These are phyloP conservation scores for Lentinula lateritia DNA, from an alignment of 768 basidiomycete species.

Conservation along the genomic window DNA sequence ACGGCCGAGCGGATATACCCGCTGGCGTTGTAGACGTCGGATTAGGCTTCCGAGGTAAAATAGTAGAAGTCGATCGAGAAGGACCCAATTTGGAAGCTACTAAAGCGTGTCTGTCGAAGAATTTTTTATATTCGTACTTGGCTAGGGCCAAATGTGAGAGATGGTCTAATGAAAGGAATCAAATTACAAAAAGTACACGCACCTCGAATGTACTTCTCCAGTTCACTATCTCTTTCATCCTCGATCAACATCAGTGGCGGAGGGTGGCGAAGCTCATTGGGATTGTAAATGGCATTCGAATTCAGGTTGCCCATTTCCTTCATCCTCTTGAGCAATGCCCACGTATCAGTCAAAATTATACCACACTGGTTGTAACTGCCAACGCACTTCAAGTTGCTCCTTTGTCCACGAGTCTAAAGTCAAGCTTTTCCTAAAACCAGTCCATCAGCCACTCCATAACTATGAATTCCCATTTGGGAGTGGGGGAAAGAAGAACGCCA, in stretches of 20 bases:
- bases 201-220: constrained; percentile 89
- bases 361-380: background rate
- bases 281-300: constrained; percentile 77
- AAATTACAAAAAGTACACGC: constrained; percentile 23
- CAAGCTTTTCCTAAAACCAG: constrained; percentile 68
- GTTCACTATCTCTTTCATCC: constrained; percentile 78
- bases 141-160: constrained; percentile 32
- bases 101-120: constrained; percentile 43
- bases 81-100: constrained; percentile 43
- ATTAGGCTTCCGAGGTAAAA: constrained; percentile 17
- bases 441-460: background rate
- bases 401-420: constrained; percentile 85
- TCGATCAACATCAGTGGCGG: constrained; percentile 79
- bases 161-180: background rate
- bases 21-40: constrained; percentile 15
- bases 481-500: background rate
- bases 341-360: constrained; percentile 9
- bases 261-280: constrained; percentile 76
- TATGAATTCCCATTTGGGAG: background rate
- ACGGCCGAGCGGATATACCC: constrained; percentile 6
- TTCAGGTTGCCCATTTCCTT: constrained; percentile 74
- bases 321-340: constrained; percentile 51
- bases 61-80: constrained; percentile 30
- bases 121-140: constrained; percentile 77
- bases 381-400: constrained; percentile 79